Evolutionary conservation across 2,329 filamentous ascomycete species (phyloP).

Genomic region (Chaetomium sp.): DNA sequence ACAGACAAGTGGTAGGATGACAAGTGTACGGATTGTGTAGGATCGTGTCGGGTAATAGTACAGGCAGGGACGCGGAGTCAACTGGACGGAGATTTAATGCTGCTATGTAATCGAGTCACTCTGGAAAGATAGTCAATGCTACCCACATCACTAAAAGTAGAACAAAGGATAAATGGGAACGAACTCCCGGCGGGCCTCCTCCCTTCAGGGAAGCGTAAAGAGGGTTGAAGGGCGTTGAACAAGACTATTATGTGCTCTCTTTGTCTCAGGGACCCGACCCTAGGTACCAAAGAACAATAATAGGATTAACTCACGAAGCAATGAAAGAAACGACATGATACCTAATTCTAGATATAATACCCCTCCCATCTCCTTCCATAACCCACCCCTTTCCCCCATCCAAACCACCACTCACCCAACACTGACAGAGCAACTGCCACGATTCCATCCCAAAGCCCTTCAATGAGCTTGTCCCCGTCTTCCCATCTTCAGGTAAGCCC

Average conservation of each 20-base stretch:
- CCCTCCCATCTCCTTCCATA: not conserved
- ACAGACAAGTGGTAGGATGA: too few relatives aligned
- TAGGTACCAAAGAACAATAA: not conserved
- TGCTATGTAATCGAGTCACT: too few relatives aligned
- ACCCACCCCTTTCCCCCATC: not conserved
- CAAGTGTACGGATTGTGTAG: too few relatives aligned
- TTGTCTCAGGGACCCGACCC: not conserved
- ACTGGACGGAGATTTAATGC: too few relatives aligned
- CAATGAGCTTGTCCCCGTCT: not conserved
- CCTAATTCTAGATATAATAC: not conserved
- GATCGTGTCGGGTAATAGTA: too few relatives aligned
- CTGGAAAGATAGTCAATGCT: too few relatives aligned
- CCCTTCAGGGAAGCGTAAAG: not conserved
- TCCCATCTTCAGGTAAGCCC: slow-evolving; percentile 2
- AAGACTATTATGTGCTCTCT: not conserved
- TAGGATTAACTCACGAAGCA: not conserved
- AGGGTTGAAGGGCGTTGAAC: not conserved
- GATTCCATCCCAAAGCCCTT: not conserved
- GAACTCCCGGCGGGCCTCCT: not conserved
- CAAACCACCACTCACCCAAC: not conserved
- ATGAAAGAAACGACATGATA: not conserved
- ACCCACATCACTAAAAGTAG: not conserved
- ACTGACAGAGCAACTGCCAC: not conserved
- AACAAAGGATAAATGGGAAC: not conserved
- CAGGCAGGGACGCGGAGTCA: too few relatives aligned